phyloP scores from a whole-genome alignment of 768 basidiomycete species.

The Hericium alpestre region DNA sequence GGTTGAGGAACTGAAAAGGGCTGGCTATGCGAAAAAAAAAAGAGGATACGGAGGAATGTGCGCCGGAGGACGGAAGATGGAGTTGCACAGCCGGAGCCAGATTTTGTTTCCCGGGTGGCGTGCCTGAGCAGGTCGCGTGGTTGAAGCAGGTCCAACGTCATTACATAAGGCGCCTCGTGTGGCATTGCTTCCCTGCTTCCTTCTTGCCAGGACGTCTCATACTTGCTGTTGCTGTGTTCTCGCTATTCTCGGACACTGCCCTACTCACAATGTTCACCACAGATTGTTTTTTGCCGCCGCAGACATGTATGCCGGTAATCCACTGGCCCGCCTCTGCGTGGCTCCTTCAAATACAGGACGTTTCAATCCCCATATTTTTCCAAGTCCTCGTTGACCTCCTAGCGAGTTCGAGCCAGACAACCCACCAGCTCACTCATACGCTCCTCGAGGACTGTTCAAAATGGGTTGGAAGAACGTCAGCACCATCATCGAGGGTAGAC shows the following conservation, averaged over 20 bases:
- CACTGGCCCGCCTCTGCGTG: not conserved
- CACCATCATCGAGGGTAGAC: conserved; percentile 50
- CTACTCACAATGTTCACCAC: not conserved
- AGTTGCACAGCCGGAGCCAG: conserved; percentile 10
- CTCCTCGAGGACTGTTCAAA: not conserved
- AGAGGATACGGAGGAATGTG: not conserved
- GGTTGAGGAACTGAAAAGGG: not conserved
- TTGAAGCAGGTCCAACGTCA: not conserved
- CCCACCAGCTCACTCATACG: not conserved
- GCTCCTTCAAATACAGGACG: conserved; percentile 1
- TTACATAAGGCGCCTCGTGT: conserved; percentile 5
- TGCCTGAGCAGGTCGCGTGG: conserved; percentile 1
- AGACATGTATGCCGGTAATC: not conserved
- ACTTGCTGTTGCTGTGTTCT: not conserved
- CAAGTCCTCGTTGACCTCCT: not conserved
- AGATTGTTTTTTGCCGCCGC: not conserved
- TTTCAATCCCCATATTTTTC: not conserved
- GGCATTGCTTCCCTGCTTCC: not conserved
- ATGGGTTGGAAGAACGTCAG: conserved; percentile 31
- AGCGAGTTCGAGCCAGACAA: not conserved
- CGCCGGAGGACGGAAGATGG: conserved; percentile 1
- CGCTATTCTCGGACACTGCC: not conserved
- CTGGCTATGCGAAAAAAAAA: not conserved
- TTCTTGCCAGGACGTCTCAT: not conserved
- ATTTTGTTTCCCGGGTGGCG: not conserved